Base-by-base conservation (phyloP, 225 moss, liverwort and hornwort species). In the Climacium dendroides region DNA sequence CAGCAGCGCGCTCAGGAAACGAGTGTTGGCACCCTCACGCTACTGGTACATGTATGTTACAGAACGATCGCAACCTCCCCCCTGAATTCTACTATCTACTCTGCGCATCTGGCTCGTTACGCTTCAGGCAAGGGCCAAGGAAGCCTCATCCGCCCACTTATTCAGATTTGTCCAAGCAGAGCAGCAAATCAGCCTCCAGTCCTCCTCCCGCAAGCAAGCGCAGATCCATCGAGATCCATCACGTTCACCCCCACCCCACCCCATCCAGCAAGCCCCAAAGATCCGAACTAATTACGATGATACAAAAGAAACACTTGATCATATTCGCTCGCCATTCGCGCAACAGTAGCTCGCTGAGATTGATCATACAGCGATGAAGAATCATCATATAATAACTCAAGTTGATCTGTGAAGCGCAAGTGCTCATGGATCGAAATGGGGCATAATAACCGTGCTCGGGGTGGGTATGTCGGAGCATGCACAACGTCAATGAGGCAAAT, bases 31-130 rank as follows among this genome's bases (percentile, higher is more conserved):
- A 93, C 92, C 90, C 86, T 85, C 91, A 85, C 89, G 91, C 90
- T 96, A 96, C 96, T 95, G 94, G 93, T 96, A 98, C 95, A 96
- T 87, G 89, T 96, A 98, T 98, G 89, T 88, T 98, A 98, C 97
- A 98, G 94, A 94, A 90, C 84, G 87, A 83, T 86, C 88, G 82
- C 90, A 93, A 90, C 89, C 92, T 87, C 93, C 83, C 85, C 85
- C 53, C 55, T 87, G 86, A 79, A 79, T 73, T 89, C 89, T 91
- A 90, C 52, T 52, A 82, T 85, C 83, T 89, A 90, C 86, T 72
- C 64, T 47, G 89, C 79, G 81, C 90, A 86, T 90, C 91, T 90
- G 83, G 66, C 87, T 87, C 85, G 85, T 82, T 84, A 91, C 89
- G 87, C 82, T 66, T 58, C 35, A 83, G 52, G 39, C 59, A 76